A percentile compares a stretch with the other conserved stretches of the same genome.
These are phyloP conservation scores for Coemansia erecta DNA, from an alignment of 192 early-diverging fungal species.

Conservation along the genomic window DNA sequence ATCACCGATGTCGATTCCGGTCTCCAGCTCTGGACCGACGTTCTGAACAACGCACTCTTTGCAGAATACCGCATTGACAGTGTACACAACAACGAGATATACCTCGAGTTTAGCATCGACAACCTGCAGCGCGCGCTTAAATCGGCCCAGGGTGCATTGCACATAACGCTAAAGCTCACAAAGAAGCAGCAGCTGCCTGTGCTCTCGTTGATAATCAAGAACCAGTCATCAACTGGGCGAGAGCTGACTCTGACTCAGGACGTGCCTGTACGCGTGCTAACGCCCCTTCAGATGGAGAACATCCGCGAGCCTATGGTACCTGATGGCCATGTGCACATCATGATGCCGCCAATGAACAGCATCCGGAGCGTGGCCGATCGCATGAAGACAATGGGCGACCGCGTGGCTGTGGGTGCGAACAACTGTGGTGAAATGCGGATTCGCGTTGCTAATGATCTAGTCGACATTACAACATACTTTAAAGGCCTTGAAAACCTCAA, in stretches of 20 bases:
- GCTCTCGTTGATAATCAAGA: conserved; percentile 31
- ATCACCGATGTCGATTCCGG: conserved; percentile 58
- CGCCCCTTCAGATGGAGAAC: conserved; percentile 54
- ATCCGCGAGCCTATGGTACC: conserved; percentile 62
- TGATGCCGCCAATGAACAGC: conserved; percentile 68
- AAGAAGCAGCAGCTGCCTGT: conserved; percentile 54
- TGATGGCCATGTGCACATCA: conserved; percentile 67
- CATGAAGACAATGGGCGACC: conserved; percentile 60
- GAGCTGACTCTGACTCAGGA: conserved; percentile 57
- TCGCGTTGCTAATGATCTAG: conserved; percentile 58
- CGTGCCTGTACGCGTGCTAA: conserved; percentile 59
- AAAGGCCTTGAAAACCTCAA: conserved; percentile 60
- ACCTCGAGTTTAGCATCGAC: conserved; percentile 65
- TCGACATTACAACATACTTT: conserved; percentile 60
- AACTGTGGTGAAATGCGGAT: conserved; percentile 64
- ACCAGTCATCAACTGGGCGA: conserved; percentile 26
- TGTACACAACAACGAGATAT: conserved; percentile 66
- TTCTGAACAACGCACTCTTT: conserved; percentile 57
- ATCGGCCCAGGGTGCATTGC: conserved; percentile 56
- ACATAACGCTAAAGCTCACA: conserved; percentile 60
- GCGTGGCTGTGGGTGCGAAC: conserved; percentile 69
- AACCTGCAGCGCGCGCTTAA: conserved; percentile 64
- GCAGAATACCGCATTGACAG: conserved; percentile 68
- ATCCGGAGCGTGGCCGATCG: conserved; percentile 67
- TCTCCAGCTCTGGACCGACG: conserved; percentile 71